phyloP scores from a whole-genome alignment of 1,139 yeast species.

The Magnusiomyces paraingens region DNA sequence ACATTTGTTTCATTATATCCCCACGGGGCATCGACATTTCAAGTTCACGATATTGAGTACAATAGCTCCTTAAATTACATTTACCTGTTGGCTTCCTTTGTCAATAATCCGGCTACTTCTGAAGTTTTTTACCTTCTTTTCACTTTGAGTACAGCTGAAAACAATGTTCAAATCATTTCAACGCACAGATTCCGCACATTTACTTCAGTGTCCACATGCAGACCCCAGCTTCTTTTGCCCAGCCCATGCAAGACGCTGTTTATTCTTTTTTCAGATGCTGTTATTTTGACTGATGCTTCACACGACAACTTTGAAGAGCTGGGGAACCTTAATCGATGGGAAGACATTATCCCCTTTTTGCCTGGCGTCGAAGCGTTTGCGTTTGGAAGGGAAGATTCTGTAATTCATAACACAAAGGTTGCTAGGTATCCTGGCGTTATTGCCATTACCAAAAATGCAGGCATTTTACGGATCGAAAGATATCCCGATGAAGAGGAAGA shows the following conservation, averaged over 20 bases:
- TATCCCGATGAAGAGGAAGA: constrained; percentile 29
- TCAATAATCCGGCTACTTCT: constrained; percentile 22
- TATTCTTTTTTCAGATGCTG: constrained; percentile 52
- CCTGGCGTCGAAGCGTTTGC: constrained; percentile 53
- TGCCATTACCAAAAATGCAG: constrained; percentile 52
- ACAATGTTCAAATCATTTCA: constrained; percentile 53
- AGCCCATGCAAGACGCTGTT: constrained; percentile 57
- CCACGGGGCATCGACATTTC: constrained; percentile 36
- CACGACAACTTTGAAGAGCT: constrained; percentile 30
- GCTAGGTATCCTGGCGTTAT: constrained; percentile 42
- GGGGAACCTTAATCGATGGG: constrained; percentile 58
- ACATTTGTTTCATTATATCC: constrained; percentile 41
- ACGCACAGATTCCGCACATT: constrained; percentile 50
- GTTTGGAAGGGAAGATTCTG: constrained; percentile 46
- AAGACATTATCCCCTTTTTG: constrained; percentile 60
- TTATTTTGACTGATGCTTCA: constrained; percentile 60
- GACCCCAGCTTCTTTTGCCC: constrained; percentile 55
- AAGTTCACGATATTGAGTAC: constrained; percentile 47
- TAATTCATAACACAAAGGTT: constrained; percentile 20
- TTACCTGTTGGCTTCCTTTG: constrained; percentile 45
- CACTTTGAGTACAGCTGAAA: constrained; percentile 48
- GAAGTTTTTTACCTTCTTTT: constrained; percentile 42
- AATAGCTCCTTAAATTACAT: constrained; percentile 37
- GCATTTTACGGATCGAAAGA: constrained; percentile 57
- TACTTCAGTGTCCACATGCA: constrained; percentile 30